Base-by-base conservation (phyloP, 1,284 basidiomycete species). In the Malassezia psittaci region DNA sequence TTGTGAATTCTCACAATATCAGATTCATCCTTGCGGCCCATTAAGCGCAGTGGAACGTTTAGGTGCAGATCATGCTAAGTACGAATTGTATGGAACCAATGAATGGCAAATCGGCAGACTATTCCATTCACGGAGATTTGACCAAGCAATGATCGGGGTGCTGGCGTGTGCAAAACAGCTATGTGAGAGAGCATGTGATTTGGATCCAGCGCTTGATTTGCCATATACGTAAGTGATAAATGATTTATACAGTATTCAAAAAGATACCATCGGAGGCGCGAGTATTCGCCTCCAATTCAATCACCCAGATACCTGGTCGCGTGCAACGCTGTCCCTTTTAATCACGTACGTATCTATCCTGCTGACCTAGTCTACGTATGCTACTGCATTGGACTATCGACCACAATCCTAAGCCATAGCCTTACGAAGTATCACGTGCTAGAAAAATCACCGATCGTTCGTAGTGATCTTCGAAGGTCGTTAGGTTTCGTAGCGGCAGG, bases 61-160 rank as follows among this genome's bases (percentile, higher is more conserved):
- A 12, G 51, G 21, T 1, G 52, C 55, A 15, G 63, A 68, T 19
- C 58, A 61, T 38, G 59, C 59, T 12, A 56, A 55, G 0, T 72
- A 68, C 50, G 67, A 68, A 38, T 52, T 69, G n/a, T 67, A 52
- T 48, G 55, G 48, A 13, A 52, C 55, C 11, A 57, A 57, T 11
- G 69, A 96, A 72, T 79, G 94, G 46, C 86, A 90, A 62, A 55
- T 93, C 57, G 85, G 87, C 0, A 82, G 90, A 33, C 75, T 98
- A 15, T 78, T 96, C 40, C 91, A 96, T 72, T 94, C 94, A 68
- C 82, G 93, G 24, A 82, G 93, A 15, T 99, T 98, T 76, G 93
- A 96, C 76, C 83, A 87, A 62, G 94, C 86, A 2, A 93, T 98
- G 85, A 88, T 93, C 5, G 89, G 88, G 2, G 89, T 98, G 65